These are phyloP conservation scores for Sporothrix dimorphospora DNA, from an alignment of 2,329 filamentous ascomycete genomes.

Conservation along the genomic window DNA sequence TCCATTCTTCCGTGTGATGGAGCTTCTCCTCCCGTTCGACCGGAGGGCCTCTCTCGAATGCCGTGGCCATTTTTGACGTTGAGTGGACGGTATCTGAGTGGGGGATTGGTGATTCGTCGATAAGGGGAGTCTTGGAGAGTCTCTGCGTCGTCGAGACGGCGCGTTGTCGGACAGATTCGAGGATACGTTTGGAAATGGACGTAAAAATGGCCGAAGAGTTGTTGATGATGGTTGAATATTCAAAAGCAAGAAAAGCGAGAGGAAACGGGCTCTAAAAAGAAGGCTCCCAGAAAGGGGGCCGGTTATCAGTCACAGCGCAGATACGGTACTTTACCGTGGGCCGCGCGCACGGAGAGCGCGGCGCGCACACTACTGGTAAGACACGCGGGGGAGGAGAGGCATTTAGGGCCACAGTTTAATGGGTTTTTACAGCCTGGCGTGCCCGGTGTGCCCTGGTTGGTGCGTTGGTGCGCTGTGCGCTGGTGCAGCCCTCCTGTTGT, in stretches of 20 bases:
- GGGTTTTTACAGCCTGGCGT: conserved; percentile 8
- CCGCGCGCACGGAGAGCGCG: not conserved
- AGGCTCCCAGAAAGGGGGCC: not conserved
- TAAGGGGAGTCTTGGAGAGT: not conserved
- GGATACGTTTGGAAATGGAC: not conserved
- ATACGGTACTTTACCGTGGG: conserved; percentile 17
- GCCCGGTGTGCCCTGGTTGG: too few species aligned
- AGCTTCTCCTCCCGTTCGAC: conserved; percentile 22
- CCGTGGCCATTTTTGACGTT: not conserved
- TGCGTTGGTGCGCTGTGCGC: conserved; percentile 10
- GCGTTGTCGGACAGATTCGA: not conserved
- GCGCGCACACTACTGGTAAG: not conserved
- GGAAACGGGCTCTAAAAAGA: not conserved
- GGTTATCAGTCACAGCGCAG: not conserved
- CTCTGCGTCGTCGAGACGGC: not conserved
- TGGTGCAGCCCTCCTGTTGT: not conserved
- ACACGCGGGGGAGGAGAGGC: not conserved
- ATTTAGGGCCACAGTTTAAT: conserved; percentile 4
- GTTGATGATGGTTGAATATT: not conserved
- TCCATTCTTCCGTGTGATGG: conserved; percentile 60
- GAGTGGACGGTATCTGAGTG: not conserved
- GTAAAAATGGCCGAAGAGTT: not conserved
- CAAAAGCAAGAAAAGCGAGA: not conserved
- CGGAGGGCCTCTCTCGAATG: conserved; percentile 3
- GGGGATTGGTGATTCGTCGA: not conserved